Evolutionary conservation across 2,329 filamentous ascomycete species (phyloP).

Genomic region (Cytospora mali): DNA sequence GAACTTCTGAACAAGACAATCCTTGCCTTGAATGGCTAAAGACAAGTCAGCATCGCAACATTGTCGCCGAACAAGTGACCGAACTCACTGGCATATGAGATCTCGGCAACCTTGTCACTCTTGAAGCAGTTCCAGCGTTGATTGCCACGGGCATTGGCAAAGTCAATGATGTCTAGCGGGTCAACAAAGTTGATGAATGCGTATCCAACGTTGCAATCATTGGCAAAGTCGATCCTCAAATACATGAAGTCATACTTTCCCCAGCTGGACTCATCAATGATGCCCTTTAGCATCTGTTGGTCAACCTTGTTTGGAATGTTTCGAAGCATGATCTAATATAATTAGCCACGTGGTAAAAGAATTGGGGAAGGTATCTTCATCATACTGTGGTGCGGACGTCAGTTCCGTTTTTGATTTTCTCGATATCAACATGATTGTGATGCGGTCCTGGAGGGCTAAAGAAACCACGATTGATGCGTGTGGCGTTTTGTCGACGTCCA

Average conservation of each 20-base stretch:
- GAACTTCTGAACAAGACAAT: conserved; percentile 92
- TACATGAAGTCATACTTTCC: conserved; percentile 96
- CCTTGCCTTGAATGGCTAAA: conserved; percentile 84
- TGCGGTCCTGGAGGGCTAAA: conserved; percentile 50
- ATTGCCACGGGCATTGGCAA: conserved; percentile 70
- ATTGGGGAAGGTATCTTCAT: background rate
- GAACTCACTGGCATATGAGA: conserved; percentile 89
- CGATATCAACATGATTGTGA: conserved; percentile 65
- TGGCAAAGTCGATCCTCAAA: conserved; percentile 83
- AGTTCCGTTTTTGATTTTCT: conserved; percentile 63
- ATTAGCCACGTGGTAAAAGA: background rate
- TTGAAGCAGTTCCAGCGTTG: conserved; percentile 80
- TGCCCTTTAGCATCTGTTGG: conserved; percentile 73
- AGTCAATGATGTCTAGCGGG: conserved; percentile 73
- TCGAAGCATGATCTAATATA: conserved; percentile 80
- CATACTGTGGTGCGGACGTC: conserved; percentile 75
- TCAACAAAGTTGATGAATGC: conserved; percentile 95
- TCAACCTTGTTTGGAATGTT: conserved; percentile 94
- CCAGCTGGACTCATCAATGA: conserved; percentile 76
- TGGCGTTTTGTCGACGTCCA: conserved; percentile 52
- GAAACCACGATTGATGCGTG: conserved; percentile 47
- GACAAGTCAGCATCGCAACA: conserved; percentile 33
- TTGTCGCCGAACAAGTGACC: background rate
- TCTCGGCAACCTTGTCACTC: conserved; percentile 81
- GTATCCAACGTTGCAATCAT: conserved; percentile 91